phyloP scores from a whole-genome alignment of 129 eudicot genomes.

The Dittrichia graveolens region DNA sequence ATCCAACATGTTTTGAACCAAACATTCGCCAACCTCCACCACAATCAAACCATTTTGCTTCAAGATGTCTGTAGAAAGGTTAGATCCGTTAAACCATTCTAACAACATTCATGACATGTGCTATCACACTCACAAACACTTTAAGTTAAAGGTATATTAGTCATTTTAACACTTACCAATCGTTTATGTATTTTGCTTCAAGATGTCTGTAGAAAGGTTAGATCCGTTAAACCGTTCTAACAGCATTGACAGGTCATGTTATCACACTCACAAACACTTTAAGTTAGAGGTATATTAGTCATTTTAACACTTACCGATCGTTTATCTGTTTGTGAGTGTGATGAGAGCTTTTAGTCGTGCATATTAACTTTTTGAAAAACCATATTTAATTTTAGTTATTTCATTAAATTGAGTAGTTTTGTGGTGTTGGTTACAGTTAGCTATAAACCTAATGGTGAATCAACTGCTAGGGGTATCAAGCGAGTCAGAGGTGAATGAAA shows the following conservation, averaged over 20 bases:
- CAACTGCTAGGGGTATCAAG: slow-evolving; percentile 71
- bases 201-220: slow-evolving; percentile 79
- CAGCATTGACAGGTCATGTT: too few species aligned
- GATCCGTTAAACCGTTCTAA: background rate
- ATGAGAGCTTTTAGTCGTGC: too few species aligned
- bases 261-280: too few species aligned
- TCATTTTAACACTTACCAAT: too few species aligned
- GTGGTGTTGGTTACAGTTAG: slow-evolving; percentile 44
- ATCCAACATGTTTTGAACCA: slow-evolving; percentile 54
- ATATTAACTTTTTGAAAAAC: too few species aligned
- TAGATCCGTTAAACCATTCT: background rate
- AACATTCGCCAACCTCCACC: slow-evolving; percentile 36
- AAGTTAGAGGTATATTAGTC: too few species aligned
- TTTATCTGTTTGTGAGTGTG: slow-evolving; percentile 28
- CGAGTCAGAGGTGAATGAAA: slow-evolving; percentile 64
- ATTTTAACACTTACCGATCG: too few species aligned
- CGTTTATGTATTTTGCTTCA: slow-evolving; percentile 73
- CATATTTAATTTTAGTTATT: background rate
- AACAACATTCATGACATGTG: too few species aligned
- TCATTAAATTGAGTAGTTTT: background rate
- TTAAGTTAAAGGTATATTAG: too few species aligned
- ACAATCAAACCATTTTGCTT: slow-evolving; percentile 57
- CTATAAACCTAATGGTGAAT: slow-evolving; percentile 83
- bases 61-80: slow-evolving; percentile 88
- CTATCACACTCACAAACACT: too few species aligned